Conservation (phyloP, 2,329 filamentous ascomycete species). For the Hypoxylon sp. region DNA sequence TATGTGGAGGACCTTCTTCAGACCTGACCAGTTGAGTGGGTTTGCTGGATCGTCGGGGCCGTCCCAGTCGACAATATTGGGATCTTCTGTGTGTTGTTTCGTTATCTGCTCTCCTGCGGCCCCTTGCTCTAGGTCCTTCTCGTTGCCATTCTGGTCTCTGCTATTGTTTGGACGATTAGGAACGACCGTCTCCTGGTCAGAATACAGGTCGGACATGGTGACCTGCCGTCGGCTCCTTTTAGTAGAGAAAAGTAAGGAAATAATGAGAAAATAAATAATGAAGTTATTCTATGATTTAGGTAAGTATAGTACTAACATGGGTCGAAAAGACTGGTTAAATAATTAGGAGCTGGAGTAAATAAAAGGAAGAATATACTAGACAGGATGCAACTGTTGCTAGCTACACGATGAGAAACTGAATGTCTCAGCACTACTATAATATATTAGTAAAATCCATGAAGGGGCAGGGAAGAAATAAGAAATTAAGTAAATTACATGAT, state of each 20-base stretch:
- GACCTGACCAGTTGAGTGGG: constrained; percentile 77
- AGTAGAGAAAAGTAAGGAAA: background rate
- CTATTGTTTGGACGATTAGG: background rate
- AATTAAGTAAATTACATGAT: background rate
- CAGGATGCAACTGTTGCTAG: background rate
- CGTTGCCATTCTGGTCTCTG: constrained; percentile 1
- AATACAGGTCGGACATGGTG: constrained; percentile 11
- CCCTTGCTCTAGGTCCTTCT: constrained; percentile 23
- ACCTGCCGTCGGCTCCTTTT: background rate
- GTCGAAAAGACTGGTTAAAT: background rate
- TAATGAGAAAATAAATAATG: background rate
- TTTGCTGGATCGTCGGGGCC: constrained; percentile 72
- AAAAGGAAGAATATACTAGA: background rate
- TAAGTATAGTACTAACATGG: background rate
- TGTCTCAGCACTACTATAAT: background rate
- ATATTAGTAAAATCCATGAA: background rate
- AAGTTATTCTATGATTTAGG: background rate
- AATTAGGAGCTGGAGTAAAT: background rate
- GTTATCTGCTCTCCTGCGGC: constrained; percentile 6
- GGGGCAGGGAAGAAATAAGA: background rate
- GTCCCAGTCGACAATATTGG: constrained; percentile 73
- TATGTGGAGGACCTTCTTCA: constrained; percentile 58
- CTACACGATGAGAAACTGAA: background rate
- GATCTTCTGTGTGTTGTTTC: constrained; percentile 52
- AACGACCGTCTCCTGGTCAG: background rate